phyloP scores from a whole-genome alignment of 805 yeast species.

The Metschnikowia anglica region DNA sequence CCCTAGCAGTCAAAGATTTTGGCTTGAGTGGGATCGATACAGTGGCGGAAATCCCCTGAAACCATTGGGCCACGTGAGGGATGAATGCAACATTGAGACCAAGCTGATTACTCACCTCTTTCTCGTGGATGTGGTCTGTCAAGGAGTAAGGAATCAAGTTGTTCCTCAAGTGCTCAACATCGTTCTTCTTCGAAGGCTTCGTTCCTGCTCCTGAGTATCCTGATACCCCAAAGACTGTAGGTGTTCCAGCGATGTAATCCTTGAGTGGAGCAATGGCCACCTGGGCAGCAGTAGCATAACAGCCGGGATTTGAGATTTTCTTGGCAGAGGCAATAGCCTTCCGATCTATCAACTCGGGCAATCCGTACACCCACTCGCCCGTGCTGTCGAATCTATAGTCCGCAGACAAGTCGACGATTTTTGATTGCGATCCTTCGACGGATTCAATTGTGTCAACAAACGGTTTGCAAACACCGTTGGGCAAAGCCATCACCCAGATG shows the following conservation, averaged over 20 bases:
- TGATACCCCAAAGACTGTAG: conserved; percentile 90
- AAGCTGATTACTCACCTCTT: conserved; percentile 80
- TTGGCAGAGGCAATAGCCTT: conserved; percentile 61
- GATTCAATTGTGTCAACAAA: conserved; percentile 78
- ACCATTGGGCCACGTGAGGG: conserved; percentile 99
- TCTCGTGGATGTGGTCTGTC: conserved; percentile 96
- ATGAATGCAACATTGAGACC: conserved; percentile 82
- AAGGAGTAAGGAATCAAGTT: conserved; percentile 93
- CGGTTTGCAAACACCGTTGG: conserved; percentile 94
- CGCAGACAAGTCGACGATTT: conserved; percentile 90
- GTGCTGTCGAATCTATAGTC: conserved; percentile 92
- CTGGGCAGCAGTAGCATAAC: conserved; percentile 99
- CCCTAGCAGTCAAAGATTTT: conserved; percentile 70
- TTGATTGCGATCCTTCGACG: conserved; percentile 62
- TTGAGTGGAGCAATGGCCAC: conserved; percentile 83
- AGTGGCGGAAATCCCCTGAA: conserved; percentile 95
- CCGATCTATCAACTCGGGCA: conserved; percentile 87
- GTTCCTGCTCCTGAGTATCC: conserved; percentile 99
- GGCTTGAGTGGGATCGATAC: conserved; percentile 80
- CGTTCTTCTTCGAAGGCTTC: conserved; percentile 96
- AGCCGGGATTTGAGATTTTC: conserved; percentile 95
- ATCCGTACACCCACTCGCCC: conserved; percentile 89
- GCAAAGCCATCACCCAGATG: conserved; percentile 99
- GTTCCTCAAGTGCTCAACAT: conserved; percentile 66
- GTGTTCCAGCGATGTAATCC: conserved; percentile 66